Evolutionary conservation across 495 filamentous ascomycete species (phyloP).

Genomic region (Pseudoneurospora amorphoporcata): DNA sequence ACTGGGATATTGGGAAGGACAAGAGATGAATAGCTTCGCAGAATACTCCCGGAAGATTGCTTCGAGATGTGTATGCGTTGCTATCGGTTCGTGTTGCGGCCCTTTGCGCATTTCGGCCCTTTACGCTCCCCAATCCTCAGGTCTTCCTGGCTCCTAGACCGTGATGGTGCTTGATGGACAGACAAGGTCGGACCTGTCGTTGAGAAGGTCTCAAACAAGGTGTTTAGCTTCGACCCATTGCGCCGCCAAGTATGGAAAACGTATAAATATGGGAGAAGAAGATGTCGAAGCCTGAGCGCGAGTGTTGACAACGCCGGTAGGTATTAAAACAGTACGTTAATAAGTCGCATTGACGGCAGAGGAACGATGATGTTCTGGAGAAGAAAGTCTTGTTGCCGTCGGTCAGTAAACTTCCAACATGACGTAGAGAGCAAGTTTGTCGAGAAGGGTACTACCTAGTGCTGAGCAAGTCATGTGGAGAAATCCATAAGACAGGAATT

Average conservation of each 20-base stretch:
- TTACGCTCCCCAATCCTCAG: background rate
- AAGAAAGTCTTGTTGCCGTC: background rate
- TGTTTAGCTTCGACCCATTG: background rate
- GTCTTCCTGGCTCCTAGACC: background rate
- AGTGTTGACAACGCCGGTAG: background rate
- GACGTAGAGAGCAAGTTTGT: background rate
- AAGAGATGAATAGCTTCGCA: background rate
- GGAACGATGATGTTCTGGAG: background rate
- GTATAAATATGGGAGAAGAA: background rate
- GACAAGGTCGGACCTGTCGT: background rate
- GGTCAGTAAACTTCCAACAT: background rate
- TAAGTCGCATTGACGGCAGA: background rate
- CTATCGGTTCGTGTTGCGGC: background rate
- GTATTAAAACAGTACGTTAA: background rate
- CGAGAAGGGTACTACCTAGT: background rate
- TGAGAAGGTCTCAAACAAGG: background rate
- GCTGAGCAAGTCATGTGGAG: background rate
- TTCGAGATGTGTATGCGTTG: background rate
- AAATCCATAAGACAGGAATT: background rate
- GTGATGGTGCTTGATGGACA: background rate
- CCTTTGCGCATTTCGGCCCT: background rate
- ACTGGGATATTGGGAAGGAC: background rate
- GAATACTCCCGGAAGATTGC: background rate
- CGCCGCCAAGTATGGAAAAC: background rate
- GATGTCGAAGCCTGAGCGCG: background rate